Evolutionary conservation across 805 yeast species (phyloP).

Genomic region (Ogataea saltuana): DNA sequence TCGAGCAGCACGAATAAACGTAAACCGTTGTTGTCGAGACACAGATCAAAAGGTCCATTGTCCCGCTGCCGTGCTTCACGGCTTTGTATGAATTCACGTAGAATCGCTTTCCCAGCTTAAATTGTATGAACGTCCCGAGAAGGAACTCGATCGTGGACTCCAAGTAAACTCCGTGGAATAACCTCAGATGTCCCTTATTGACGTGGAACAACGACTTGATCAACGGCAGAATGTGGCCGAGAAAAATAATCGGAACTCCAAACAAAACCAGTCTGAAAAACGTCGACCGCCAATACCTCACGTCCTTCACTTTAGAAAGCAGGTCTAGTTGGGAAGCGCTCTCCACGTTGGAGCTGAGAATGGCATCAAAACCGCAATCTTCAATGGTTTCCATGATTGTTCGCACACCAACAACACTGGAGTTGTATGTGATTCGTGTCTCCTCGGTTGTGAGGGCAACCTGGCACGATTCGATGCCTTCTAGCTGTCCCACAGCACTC

Average conservation of each 20-base stretch:
- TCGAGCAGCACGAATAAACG: slow-evolving; percentile 66
- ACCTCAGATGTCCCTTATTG: slow-evolving; percentile 12
- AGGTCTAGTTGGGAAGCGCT: slow-evolving; percentile 68
- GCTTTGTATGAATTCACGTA: slow-evolving; percentile 65
- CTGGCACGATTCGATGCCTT: slow-evolving; percentile 50
- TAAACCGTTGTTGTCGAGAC: slow-evolving; percentile 81
- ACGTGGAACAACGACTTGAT: slow-evolving; percentile 26
- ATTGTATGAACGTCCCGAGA: slow-evolving; percentile 61
- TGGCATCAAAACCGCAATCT: slow-evolving; percentile 55
- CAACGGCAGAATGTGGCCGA: slow-evolving; percentile 52
- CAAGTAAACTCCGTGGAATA: slow-evolving; percentile 58
- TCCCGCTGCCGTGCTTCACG: slow-evolving; percentile 66
- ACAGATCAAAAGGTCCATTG: slow-evolving; percentile 91
- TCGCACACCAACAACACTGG: slow-evolving; percentile 60
- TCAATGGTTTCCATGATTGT: slow-evolving; percentile 54
- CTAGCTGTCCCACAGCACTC: slow-evolving; percentile 41
- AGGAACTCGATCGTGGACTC: slow-evolving; percentile 62
- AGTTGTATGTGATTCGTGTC: slow-evolving; percentile 54
- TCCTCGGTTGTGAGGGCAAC: slow-evolving; percentile 57
- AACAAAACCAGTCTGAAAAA: slow-evolving; percentile 52
- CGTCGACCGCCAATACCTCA: slow-evolving; percentile 64
- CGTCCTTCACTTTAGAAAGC: slow-evolving; percentile 69
- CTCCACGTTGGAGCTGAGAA: slow-evolving; percentile 49
- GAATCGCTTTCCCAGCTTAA: slow-evolving; percentile 66
- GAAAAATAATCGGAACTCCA: slow-evolving; percentile 62